Evolutionary conservation across 495 filamentous ascomycete genomes (phyloP).

Genomic region (Xylaria telfairii): DNA sequence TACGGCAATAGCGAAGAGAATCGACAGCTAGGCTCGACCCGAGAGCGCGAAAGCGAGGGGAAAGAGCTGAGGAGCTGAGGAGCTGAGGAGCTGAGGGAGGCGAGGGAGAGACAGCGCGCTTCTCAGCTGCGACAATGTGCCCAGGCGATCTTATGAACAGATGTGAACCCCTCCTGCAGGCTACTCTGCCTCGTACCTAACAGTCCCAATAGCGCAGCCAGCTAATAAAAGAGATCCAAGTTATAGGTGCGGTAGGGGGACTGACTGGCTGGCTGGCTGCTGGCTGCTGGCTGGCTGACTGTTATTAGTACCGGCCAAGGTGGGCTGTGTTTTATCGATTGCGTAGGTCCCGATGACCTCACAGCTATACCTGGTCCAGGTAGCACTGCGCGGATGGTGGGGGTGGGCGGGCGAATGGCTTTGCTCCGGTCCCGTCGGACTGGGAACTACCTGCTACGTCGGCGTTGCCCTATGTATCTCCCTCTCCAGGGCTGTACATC

Average conservation of each 20-base stretch:
- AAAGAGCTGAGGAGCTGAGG: background rate
- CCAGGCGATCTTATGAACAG: background rate
- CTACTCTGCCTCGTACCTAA: background rate
- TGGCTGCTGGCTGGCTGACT: too few relatives aligned
- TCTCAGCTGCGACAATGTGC: too few relatives aligned
- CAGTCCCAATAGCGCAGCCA: background rate
- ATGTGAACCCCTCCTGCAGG: slow-evolving; percentile 19
- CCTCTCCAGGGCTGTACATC: too few relatives aligned
- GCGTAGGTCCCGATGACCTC: slow-evolving; percentile 25
- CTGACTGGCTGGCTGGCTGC: too few relatives aligned
- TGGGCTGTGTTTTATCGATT: slow-evolving; percentile 28
- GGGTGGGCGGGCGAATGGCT: background rate
- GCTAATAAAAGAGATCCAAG: background rate
- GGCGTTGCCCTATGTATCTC: background rate
- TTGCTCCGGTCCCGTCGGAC: background rate
- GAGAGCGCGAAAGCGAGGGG: background rate
- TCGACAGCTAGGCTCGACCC: background rate
- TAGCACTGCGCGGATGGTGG: background rate
- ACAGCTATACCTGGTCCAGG: slow-evolving; percentile 11
- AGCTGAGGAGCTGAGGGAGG: background rate
- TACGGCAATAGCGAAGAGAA: background rate
- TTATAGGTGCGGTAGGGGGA: background rate
- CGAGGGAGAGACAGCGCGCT: background rate
- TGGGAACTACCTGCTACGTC: background rate
- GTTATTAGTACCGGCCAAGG: slow-evolving; percentile 13